Conservation (phyloP, 345 rosid species). For the Gossypium stocksii region DNA sequence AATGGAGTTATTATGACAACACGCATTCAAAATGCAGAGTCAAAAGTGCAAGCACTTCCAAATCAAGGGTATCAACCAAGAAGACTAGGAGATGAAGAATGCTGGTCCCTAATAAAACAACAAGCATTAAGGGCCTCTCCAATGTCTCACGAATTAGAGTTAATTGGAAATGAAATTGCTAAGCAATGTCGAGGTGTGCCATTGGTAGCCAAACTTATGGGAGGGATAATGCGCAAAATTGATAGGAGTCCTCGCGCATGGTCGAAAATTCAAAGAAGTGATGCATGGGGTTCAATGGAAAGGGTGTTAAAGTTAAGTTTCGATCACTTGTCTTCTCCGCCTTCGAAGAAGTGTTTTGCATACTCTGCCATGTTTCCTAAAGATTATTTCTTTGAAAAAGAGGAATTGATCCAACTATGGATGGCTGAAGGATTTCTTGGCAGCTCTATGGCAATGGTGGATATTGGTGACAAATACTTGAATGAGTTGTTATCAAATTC, state of each 20-base stretch:
- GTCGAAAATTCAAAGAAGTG: background rate
- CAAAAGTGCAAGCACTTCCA: background rate
- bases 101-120: background rate
- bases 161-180: background rate
- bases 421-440: no score
- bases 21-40: background rate
- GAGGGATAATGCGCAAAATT: background rate
- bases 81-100: background rate
- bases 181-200: slow-evolving; percentile 21
- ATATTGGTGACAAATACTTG: no score
- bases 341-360: slow-evolving; percentile 11
- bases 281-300: background rate
- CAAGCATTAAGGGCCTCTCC: background rate
- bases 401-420: no score
- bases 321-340: slow-evolving; percentile 1
- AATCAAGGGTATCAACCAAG: background rate
- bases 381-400: no score
- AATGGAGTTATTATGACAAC: background rate
- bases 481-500: no score
- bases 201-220: background rate
- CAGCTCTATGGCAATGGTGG: no score
- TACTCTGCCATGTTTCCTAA: slow-evolving; percentile 4
- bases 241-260: background rate
- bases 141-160: background rate
- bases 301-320: slow-evolving; percentile 5